Conservation (phyloP, 108 stramenopile species). For the Pseudonitzschia multiseries region DNA sequence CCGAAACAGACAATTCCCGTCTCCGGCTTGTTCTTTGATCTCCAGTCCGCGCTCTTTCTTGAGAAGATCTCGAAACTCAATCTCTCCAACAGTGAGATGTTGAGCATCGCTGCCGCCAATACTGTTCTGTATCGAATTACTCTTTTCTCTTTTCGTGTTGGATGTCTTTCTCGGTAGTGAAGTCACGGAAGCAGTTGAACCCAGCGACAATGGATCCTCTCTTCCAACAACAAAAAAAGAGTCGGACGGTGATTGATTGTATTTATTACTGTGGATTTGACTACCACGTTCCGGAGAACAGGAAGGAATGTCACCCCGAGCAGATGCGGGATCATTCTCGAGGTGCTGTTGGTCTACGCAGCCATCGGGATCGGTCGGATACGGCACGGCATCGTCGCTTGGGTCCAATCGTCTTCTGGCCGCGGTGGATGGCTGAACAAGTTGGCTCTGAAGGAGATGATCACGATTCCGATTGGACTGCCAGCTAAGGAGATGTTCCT, state of each 20-base stretch:
- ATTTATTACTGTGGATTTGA: no score
- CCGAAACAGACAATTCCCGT: conserved; percentile 98
- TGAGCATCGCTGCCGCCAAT: neutral
- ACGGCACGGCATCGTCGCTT: no score
- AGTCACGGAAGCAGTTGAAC: no score
- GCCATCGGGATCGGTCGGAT: neutral
- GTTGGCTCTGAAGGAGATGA: no score
- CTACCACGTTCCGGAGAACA: neutral
- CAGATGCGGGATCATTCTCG: conserved; percentile 14
- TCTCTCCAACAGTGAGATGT: neutral
- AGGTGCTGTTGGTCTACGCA: neutral
- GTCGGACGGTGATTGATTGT: no score
- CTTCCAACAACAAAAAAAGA: no score
- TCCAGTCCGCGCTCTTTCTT: conserved; percentile 57
- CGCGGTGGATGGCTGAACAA: no score
- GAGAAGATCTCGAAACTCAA: conserved; percentile 26
- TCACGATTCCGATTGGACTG: no score
- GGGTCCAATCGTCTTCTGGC: no score
- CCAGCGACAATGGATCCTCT: no score
- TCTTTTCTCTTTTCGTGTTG: neutral
- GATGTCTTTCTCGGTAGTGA: neutral
- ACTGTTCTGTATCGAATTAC: neutral
- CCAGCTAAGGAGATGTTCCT: no score
- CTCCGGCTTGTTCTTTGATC: conserved; percentile 75
- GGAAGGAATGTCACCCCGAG: neutral